A percentile compares a stretch with the other conserved stretches of the same genome.
phyloP scores from a whole-genome alignment of 352 stramenopile genomes.

The Globisporangium uncinulatum region DNA sequence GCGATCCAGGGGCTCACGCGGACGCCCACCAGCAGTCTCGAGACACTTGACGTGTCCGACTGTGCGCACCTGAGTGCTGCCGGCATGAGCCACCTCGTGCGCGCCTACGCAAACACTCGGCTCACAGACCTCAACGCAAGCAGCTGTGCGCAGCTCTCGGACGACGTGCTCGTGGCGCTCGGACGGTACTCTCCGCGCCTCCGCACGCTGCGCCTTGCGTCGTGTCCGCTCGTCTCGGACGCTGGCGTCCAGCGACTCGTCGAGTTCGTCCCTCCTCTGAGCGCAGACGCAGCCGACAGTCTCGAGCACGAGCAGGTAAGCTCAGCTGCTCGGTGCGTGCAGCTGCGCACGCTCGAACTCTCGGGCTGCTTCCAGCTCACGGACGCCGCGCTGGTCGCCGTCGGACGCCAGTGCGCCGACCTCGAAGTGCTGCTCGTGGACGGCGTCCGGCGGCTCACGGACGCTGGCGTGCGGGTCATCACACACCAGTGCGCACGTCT shows the following conservation, averaged over 20 bases:
- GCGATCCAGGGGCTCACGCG: constrained; percentile 42
- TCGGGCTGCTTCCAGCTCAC: constrained; percentile 66
- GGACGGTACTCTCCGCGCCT: constrained; percentile 33
- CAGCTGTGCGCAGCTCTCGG: constrained; percentile 40
- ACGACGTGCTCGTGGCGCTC: constrained; percentile 48
- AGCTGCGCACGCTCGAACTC: constrained; percentile 47
- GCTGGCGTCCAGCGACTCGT: constrained; percentile 44
- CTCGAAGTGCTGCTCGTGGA: constrained; percentile 51
- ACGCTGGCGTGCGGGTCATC: constrained; percentile 21
- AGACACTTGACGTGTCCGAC: constrained; percentile 28
- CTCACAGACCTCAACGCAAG: constrained; percentile 52
- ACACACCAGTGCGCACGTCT: constrained; percentile 30
- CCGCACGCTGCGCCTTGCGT: constrained; percentile 32
- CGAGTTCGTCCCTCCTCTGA: constrained; percentile 16
- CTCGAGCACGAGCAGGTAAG: constrained; percentile 13
- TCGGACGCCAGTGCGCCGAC: constrained; percentile 30
- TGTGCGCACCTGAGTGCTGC: constrained; percentile 33
- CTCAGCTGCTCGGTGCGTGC: constrained; percentile 24
- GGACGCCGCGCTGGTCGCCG: constrained; percentile 26
- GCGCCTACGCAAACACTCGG: constrained; percentile 18
- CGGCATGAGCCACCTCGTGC: constrained; percentile 36
- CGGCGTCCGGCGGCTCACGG: constrained; percentile 45
- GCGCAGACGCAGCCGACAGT: constrained; percentile 22
- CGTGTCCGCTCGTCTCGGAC: constrained; percentile 55
- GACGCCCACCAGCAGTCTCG: constrained; percentile 18